Percentiles rank a stretch among this genome's conserved stretches.
These are phyloP conservation scores for Ilex asprella DNA, from an alignment of 257 asterid genomes.

Conservation along the genomic window DNA sequence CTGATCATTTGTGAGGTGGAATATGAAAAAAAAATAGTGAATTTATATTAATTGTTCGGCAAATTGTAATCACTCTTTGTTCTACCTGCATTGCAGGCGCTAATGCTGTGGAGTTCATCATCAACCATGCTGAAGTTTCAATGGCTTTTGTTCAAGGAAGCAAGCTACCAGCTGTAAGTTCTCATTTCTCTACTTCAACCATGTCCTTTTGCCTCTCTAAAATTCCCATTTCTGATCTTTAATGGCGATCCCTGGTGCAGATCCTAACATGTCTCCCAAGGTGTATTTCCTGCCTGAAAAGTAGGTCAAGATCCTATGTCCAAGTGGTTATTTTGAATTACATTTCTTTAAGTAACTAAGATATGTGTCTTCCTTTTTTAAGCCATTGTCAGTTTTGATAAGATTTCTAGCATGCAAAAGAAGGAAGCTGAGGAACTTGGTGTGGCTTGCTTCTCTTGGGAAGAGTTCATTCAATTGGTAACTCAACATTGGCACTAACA, in stretches of 20 bases:
- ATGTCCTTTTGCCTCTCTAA: background rate
- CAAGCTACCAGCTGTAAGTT: conserved; percentile 59
- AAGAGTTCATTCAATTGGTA: conserved; percentile 61
- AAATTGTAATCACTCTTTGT: background rate
- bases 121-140: conserved; percentile 88
- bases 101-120: conserved; percentile 88
- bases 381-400: conserved; percentile 87
- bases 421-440: conserved; percentile 63
- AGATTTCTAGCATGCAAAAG: conserved; percentile 48
- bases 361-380: conserved; percentile 16
- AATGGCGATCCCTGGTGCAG: conserved; percentile 39
- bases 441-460: conserved; percentile 81
- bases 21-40: too few relatives aligned
- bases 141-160: conserved; percentile 68
- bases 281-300: conserved; percentile 55
- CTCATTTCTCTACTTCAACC: background rate
- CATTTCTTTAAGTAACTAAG: conserved; percentile 9
- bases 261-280: conserved; percentile 64
- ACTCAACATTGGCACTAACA: conserved; percentile 9
- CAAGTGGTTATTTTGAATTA: background rate
- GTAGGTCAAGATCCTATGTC: conserved; percentile 31
- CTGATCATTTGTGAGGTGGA: too few relatives aligned
- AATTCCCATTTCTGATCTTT: background rate
- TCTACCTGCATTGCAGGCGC: conserved; percentile 46
- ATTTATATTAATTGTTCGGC: too few relatives aligned